phyloP scores from a whole-genome alignment of 345 rosid species.

The Citrus mangshanensis region DNA sequence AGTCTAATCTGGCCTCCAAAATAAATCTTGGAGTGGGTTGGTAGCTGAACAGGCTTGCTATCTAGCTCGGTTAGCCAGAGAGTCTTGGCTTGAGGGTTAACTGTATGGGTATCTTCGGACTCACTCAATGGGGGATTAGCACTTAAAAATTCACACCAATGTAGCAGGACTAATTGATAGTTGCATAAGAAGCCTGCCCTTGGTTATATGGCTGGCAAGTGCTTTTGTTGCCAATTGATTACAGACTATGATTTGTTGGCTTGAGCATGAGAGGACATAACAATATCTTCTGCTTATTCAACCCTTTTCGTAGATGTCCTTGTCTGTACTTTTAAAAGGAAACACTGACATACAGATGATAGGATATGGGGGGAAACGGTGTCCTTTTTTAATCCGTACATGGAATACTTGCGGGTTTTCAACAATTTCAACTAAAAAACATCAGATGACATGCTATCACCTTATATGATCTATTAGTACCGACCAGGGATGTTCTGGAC shows the following conservation, averaged over 20 bases:
- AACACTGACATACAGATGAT: background rate
- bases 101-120: background rate
- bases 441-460: background rate
- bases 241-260: background rate
- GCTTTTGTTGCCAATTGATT: background rate
- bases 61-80: background rate
- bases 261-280: background rate
- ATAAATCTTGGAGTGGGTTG: background rate
- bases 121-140: background rate
- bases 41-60: background rate
- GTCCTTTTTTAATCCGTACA: background rate
- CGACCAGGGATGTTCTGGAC: background rate
- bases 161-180: background rate
- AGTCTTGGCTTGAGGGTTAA: background rate
- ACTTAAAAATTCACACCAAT: background rate
- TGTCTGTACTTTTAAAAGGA: background rate
- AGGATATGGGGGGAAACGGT: background rate
- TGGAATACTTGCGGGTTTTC: background rate
- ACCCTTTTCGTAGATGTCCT: background rate
- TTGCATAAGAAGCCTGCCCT: background rate
- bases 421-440: background rate
- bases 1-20: background rate
- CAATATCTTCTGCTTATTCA: background rate
- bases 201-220: background rate
- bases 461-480: background rate